Conservation (phyloP, 495 filamentous ascomycete species). For the Amniculicola lignicola region DNA sequence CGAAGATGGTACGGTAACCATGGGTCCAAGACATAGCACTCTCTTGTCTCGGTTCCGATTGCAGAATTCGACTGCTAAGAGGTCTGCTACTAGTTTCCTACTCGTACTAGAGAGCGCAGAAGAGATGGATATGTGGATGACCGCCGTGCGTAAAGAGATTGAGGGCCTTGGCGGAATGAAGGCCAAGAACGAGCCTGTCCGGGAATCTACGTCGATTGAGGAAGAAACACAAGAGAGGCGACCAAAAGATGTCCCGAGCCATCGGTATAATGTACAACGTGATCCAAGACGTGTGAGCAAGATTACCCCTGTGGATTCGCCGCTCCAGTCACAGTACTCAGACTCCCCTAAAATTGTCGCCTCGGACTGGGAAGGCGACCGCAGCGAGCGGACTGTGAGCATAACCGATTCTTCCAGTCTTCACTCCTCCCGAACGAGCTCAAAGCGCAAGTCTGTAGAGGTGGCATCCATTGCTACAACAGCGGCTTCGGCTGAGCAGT, state of each 20-base stretch:
- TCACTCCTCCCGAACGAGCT: conserved; percentile 23
- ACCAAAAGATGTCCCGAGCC: conserved; percentile 14
- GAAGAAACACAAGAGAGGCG: conserved; percentile 31
- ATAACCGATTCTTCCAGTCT: conserved; percentile 25
- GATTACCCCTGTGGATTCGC: conserved; percentile 19
- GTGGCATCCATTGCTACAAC: conserved; percentile 33
- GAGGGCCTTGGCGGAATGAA: conserved; percentile 44
- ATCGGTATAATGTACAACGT: conserved; percentile 27
- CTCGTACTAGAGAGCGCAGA: conserved; percentile 77
- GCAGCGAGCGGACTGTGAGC: conserved; percentile 21
- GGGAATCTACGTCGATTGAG: background rate
- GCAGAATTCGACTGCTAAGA: conserved; percentile 53
- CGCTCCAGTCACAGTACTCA: conserved; percentile 21
- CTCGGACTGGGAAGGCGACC: conserved; percentile 28
- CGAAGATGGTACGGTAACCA: conserved; percentile 53
- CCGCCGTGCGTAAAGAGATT: conserved; percentile 46
- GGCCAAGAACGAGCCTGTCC: conserved; percentile 18
- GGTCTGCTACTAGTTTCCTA: conserved; percentile 64
- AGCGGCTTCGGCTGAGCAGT: conserved; percentile 26
- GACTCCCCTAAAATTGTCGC: conserved; percentile 31
- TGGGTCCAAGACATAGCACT: conserved; percentile 56
- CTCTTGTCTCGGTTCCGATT: conserved; percentile 70
- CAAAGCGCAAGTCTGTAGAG: conserved; percentile 27
- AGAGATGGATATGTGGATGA: conserved; percentile 83
- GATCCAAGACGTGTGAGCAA: conserved; percentile 27